Base-by-base conservation (phyloP, 106 monocot genomes). In the Dioscorea zingiberensis region DNA sequence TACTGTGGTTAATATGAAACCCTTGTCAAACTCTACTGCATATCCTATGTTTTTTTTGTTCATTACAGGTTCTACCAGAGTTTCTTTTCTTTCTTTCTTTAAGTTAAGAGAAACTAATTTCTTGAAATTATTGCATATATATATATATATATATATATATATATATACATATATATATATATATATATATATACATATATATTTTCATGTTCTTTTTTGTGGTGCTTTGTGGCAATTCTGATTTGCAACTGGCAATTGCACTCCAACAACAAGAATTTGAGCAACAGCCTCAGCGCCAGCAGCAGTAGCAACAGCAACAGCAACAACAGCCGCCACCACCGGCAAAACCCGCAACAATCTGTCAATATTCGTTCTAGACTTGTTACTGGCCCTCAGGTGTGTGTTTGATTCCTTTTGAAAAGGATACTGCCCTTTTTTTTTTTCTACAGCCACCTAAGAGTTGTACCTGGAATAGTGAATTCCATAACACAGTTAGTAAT, bases 241-340 rank as follows among this genome's bases (percentile, higher is more conserved):
- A 92, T 74, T 72, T 82, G 56, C 81, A 92, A 78, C 69, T 87
- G 22, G 92, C 92, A n/a, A 84, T 84, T 55, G 87, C 78, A 60
- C 79, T 92, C 60, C 92, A 92, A 71, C 76, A 87, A 66, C 92
- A 87, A 48, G 92, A 92, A 60, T 87, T 84, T 73, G 82, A 87
- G 21, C 82, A 84, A 26, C 87, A 84, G 53, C 72, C 74, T n/a
- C 71, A 68, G 13, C 79, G 55, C 13, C 59, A 27, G 13, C 64
- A 74, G 45, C 70, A 63, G 22, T 75, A 71, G 62, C 48, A n/a
- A n/a, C n/a, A n/a, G n/a, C n/a, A n/a, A n/a, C n/a, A n/a, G n/a
- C n/a, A n/a, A n/a, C n/a, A 45, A 16, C 25, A 74, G 27, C 81
- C 66, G 65, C 85, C 60, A 67, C 68, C 69, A 48, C 69, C 59